Base-by-base conservation (phyloP, 179 eudicot species). In the Drosera spatulata region DNA sequence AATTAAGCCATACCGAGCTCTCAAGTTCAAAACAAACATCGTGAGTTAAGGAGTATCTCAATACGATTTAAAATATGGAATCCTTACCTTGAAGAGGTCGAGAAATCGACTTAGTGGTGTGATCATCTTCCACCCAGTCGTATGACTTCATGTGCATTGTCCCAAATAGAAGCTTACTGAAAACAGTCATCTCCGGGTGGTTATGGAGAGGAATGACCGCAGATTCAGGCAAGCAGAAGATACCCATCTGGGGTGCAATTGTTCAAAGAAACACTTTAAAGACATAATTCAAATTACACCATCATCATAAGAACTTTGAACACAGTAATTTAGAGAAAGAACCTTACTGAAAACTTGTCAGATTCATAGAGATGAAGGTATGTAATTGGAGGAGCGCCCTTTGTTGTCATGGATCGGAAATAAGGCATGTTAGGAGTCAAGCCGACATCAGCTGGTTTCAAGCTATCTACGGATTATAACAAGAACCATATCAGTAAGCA, bases 151-250 rank as follows among this genome's bases (percentile, higher is more conserved):
- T 83, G 68, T 90, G 93, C 90, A 90, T 81, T 0, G 85, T 79
- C 50, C 97, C 97, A 58, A 87, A 87, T 10, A 90, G 78, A 61
- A 90, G 85, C 73, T 90, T 90, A 56, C 93, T 78, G 73, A 90
- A 82, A 45, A 90, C 97, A 2, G 95, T 90, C 97, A 90, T 90
- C 41, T 80, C 87, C 2, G 97, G 97, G 69, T 90, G 97, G 62
- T 90, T 85, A 61, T 90, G 97, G 43, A 90, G 93, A 11, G 95
- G 95, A 54, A 90, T 74, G 59, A 82, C 85, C 55, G 81, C 81
- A 13, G 85, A 76, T 14, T 87, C 90, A 6, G 97, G 97, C 82
- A 90, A 78, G 73, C 95, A 87, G 73, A 90, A 90, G 55, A 90
- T 85, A 2, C 90, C 95, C 67, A 90, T 90, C 97, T 90, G 74